Evolutionary conservation across 73 alveolate genomes (phyloP).

Genomic region (Paramecium sonneborni): DNA sequence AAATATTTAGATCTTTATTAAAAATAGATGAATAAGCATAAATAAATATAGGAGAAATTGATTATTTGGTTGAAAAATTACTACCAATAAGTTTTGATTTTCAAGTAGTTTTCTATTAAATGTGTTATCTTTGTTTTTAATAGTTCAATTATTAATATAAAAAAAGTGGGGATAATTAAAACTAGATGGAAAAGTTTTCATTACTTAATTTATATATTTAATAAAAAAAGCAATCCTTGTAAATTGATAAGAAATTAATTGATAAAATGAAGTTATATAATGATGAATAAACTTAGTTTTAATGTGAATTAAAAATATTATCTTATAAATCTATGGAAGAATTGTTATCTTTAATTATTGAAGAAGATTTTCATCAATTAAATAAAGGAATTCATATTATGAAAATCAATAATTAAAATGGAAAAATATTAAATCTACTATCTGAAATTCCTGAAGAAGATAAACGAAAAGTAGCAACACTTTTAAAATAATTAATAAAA

Average conservation of each 20-base stretch:
- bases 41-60: background rate
- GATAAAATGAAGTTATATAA: background rate
- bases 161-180: background rate
- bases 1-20: background rate
- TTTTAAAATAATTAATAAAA: background rate
- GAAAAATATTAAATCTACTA: background rate
- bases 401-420: background rate
- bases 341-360: background rate
- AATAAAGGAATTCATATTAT: background rate
- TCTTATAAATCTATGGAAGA: background rate
- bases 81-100: background rate
- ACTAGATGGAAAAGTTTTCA: background rate
- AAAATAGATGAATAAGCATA: background rate
- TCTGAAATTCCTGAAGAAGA: background rate
- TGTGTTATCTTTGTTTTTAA: background rate
- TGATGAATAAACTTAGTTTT: background rate
- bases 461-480: background rate
- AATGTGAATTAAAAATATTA: background rate
- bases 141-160: background rate
- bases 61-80: background rate
- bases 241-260: background rate
- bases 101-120: background rate
- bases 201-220: background rate
- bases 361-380: background rate
- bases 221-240: background rate